Conservation (phyloP, 2,329 filamentous ascomycete species). For the Colletotrichum phormii region DNA sequence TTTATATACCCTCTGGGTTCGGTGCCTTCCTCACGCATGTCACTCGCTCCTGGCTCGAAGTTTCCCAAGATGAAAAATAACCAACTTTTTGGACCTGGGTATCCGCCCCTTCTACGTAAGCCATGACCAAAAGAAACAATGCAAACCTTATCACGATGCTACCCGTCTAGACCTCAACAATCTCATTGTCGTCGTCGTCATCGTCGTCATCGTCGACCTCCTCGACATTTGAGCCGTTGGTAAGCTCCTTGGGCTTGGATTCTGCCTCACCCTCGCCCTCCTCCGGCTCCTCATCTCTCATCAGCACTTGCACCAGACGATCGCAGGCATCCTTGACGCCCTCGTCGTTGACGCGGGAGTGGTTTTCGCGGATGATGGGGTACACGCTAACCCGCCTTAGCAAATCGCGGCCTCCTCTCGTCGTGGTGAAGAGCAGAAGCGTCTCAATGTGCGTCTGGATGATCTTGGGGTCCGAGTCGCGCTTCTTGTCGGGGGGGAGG, state of each 20-base stretch:
- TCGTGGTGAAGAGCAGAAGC: constrained; percentile 83
- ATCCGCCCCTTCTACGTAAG: constrained; percentile 33
- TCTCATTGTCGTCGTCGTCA: constrained; percentile 63
- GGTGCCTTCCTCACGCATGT: background rate
- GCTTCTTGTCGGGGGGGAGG: constrained; percentile 87
- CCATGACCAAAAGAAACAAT: constrained; percentile 16
- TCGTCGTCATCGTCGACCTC: constrained; percentile 61
- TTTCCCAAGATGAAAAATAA: background rate
- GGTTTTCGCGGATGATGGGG: constrained; percentile 87
- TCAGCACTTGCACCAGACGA: constrained; percentile 87
- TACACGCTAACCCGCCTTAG: constrained; percentile 86
- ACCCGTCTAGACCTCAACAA: constrained; percentile 63
- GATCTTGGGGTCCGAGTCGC: constrained; percentile 81
- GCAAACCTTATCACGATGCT: background rate
- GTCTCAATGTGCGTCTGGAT: constrained; percentile 92
- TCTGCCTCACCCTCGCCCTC: constrained; percentile 50
- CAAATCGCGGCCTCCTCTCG: constrained; percentile 77
- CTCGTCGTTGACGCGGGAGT: constrained; percentile 81
- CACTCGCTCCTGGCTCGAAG: too few species aligned
- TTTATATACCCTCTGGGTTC: background rate
- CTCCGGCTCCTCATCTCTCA: constrained; percentile 79
- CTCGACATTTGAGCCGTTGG: constrained; percentile 55
- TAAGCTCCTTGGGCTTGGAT: constrained; percentile 52
- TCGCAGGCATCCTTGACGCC: constrained; percentile 87
- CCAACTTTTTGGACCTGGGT: constrained; percentile 26